phyloP scores from a whole-genome alignment of 2,329 filamentous ascomycete genomes.

The Westerdykella sp. region DNA sequence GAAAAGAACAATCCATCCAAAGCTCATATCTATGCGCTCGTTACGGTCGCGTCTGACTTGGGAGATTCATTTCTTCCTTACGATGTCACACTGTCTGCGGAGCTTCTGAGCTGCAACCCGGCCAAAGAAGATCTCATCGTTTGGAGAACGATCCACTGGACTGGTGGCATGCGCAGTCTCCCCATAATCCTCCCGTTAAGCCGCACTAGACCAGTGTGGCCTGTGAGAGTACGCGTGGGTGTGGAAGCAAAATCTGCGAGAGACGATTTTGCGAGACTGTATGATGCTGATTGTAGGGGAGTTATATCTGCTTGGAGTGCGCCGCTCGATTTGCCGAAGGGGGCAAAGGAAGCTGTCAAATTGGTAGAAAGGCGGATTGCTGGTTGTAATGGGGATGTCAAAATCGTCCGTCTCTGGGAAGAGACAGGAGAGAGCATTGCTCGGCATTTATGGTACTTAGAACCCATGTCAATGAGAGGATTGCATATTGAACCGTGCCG shows the following conservation, averaged over 20 bases:
- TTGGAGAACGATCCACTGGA: conserved; percentile 42
- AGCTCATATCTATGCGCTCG: conserved; percentile 31
- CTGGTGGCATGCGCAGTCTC: conserved; percentile 39
- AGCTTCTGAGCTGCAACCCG: conserved; percentile 25
- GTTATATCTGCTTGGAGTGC: conserved; percentile 55
- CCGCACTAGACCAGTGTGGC: conserved; percentile 34
- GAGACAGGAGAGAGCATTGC: conserved; percentile 69
- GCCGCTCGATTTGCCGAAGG: conserved; percentile 36
- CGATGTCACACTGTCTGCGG: conserved; percentile 40
- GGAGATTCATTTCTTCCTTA: conserved; percentile 57
- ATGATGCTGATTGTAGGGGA: conserved; percentile 33
- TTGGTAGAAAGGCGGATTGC: conserved; percentile 52
- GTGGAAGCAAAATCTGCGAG: conserved; percentile 18
- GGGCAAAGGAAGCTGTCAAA: conserved; percentile 41
- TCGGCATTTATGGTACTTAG: conserved; percentile 59
- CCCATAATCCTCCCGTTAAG: conserved; percentile 40
- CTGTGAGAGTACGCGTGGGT: conserved; percentile 39
- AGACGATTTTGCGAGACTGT: conserved; percentile 26
- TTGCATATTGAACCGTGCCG: conserved; percentile 9
- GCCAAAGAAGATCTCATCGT: conserved; percentile 35
- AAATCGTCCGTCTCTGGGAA: conserved; percentile 53
- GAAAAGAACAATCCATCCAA: conserved; percentile 23
- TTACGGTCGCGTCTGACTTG: conserved; percentile 64
- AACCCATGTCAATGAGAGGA: background rate
- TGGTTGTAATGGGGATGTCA: conserved; percentile 31